A percentile compares a stretch with the other conserved stretches of the same genome.
Evolutionary conservation across 2,329 filamentous ascomycete species (phyloP).

Genomic region (Fusarium circinatum): DNA sequence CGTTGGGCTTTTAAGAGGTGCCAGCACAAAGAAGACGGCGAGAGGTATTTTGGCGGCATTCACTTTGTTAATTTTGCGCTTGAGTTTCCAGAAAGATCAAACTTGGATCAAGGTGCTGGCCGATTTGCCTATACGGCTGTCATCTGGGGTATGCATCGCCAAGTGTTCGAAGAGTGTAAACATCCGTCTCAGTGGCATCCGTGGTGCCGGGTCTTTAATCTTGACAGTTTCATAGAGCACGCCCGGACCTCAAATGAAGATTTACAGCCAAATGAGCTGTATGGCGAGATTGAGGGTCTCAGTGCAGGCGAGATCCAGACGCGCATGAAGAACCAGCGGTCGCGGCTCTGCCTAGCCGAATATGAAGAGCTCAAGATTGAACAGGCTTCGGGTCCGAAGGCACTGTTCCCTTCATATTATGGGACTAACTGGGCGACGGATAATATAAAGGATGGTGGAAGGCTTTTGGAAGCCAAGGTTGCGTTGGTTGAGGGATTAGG

Average conservation of each 20-base stretch:
- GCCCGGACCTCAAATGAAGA: not conserved
- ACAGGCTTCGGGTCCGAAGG: not conserved
- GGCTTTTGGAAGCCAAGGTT: slow-evolving; percentile 7
- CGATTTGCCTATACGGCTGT: slow-evolving; percentile 11
- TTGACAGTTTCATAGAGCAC: slow-evolving; percentile 11
- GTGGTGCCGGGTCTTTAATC: slow-evolving; percentile 39
- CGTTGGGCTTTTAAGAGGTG: slow-evolving; percentile 35
- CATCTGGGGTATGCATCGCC: slow-evolving; percentile 36
- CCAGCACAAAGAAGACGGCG: not conserved
- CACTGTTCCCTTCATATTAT: slow-evolving; percentile 25
- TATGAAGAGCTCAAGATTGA: not conserved
- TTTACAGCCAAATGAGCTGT: slow-evolving; percentile 9
- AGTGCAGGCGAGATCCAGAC: slow-evolving; percentile 17
- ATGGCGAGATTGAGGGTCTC: slow-evolving; percentile 7
- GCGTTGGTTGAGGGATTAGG: slow-evolving; percentile 20
- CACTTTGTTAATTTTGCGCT: slow-evolving; percentile 32
- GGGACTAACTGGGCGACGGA: slow-evolving; percentile 15
- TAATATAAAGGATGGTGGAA: not conserved
- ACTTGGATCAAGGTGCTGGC: not conserved
- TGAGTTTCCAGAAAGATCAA: not conserved
- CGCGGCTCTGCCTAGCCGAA: not conserved
- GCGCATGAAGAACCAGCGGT: slow-evolving; percentile 24
- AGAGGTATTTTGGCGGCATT: slow-evolving; percentile 34
- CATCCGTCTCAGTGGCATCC: not conserved
- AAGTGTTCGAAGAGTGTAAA: not conserved